Evolutionary conservation across 2,329 filamentous ascomycete species (phyloP).

Genomic region (Magnaporthales sp.): DNA sequence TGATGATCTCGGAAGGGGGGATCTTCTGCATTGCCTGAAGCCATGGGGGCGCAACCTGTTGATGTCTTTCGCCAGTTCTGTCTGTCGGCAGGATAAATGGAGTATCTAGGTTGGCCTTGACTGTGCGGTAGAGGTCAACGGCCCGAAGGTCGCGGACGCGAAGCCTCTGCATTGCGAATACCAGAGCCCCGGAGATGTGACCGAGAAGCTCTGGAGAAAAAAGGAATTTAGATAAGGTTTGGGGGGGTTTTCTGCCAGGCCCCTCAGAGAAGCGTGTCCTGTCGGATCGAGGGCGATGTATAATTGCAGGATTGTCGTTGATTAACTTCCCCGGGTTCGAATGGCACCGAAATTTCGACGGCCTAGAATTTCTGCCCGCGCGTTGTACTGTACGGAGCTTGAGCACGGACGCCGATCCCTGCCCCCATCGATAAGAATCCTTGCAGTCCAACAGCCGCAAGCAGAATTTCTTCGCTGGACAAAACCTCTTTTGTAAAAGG

Average conservation of each 20-base stretch:
- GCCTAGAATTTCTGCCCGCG: not conserved
- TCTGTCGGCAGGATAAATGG: constrained; percentile 15
- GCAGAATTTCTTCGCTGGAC: not conserved
- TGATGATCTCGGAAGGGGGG: constrained; percentile 50
- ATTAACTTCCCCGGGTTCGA: not conserved
- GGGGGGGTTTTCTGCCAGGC: too few relatives aligned
- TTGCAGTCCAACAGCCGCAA: not conserved
- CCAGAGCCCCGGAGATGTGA: not conserved
- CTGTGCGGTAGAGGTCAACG: constrained; percentile 1
- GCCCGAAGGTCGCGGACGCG: constrained; percentile 5
- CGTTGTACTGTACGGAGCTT: not conserved
- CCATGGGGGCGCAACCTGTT: constrained; percentile 33
- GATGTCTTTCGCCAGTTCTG: not conserved
- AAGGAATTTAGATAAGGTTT: not conserved
- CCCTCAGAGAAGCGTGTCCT: not conserved
- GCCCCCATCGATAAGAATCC: not conserved
- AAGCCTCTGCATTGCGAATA: not conserved
- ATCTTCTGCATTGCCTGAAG: constrained; percentile 40
- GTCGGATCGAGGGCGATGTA: not conserved
- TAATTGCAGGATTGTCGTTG: not conserved
- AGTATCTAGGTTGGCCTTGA: constrained; percentile 20
- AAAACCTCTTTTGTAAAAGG: not conserved
- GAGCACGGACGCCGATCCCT: not conserved
- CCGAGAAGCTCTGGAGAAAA: not conserved
- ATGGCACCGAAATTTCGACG: not conserved